These are phyloP conservation scores for Acer negundo DNA, from an alignment of 345 rosid genomes.

Conservation along the genomic window DNA sequence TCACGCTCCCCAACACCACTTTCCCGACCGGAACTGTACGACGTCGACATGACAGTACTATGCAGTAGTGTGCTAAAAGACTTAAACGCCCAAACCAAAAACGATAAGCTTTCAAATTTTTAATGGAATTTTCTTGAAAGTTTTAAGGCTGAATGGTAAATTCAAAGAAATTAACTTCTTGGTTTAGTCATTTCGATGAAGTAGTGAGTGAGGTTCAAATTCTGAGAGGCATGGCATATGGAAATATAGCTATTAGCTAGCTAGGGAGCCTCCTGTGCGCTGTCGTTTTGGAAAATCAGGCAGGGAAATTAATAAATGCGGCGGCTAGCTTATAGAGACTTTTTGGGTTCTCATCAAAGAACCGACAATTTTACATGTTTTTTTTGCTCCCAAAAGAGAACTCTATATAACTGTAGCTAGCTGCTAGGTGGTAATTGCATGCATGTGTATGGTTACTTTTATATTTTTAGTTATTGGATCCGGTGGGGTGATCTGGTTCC, in stretches of 20 bases:
- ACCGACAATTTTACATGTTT: not conserved
- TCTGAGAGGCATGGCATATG: too few relatives aligned
- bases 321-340: not conserved
- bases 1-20: not conserved
- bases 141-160: not conserved
- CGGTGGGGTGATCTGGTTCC: not conserved
- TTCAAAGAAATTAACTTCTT: too few relatives aligned
- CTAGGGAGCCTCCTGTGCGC: not conserved
- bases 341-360: not conserved
- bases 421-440: too few relatives aligned
- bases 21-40: not conserved
- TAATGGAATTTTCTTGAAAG: not conserved
- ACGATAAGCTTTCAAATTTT: not conserved
- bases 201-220: not conserved
- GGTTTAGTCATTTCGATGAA: conserved; percentile 7
- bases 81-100: not conserved
- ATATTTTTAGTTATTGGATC: not conserved
- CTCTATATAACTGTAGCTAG: too few relatives aligned
- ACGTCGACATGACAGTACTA: not conserved
- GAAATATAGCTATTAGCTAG: not conserved
- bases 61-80: not conserved
- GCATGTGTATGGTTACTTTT: not conserved
- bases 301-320: not conserved
- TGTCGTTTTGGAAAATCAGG: too few relatives aligned
- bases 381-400: too few relatives aligned